Evolutionary conservation across 768 basidiomycete genomes (phyloP).

Genomic region (Trametes cubensis): DNA sequence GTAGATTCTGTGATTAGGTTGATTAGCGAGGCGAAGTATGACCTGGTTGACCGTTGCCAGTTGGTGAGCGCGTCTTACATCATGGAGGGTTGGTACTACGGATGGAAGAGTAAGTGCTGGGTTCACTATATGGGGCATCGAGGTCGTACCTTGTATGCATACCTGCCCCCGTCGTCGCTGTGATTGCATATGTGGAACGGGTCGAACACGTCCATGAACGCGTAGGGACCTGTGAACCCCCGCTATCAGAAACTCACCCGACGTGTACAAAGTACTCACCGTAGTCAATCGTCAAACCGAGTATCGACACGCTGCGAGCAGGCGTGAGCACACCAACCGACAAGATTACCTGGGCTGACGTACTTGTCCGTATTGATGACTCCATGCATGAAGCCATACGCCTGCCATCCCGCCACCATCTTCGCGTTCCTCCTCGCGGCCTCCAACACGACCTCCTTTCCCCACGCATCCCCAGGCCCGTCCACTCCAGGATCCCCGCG

Average conservation of each 20-base stretch:
- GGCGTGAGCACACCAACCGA: constrained; percentile 15
- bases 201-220: constrained; percentile 95
- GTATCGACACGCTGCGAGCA: constrained; percentile 60
- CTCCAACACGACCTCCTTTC: constrained; percentile 70
- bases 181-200: constrained; percentile 89
- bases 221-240: constrained; percentile 68
- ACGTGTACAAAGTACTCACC: constrained; percentile 40
- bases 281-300: constrained; percentile 80
- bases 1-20: constrained; percentile 53
- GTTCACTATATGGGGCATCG: no score
- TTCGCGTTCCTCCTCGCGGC: constrained; percentile 81
- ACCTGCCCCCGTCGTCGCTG: constrained; percentile 75
- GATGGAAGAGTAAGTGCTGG: background rate
- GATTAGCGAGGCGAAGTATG: background rate
- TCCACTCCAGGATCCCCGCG: constrained; percentile 36
- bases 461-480: constrained; percentile 63
- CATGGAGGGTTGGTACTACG: constrained; percentile 74
- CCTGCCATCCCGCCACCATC: constrained; percentile 97
- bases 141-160: constrained; percentile 60
- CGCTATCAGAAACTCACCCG: constrained; percentile 3
- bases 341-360: constrained; percentile 24
- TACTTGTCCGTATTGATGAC: constrained; percentile 98
- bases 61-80: constrained; percentile 51
- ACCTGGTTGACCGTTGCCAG: background rate
- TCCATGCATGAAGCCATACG: constrained; percentile 91